These are phyloP conservation scores for Ceriops zippeliana DNA, from an alignment of 345 rosid genomes.

Conservation along the genomic window DNA sequence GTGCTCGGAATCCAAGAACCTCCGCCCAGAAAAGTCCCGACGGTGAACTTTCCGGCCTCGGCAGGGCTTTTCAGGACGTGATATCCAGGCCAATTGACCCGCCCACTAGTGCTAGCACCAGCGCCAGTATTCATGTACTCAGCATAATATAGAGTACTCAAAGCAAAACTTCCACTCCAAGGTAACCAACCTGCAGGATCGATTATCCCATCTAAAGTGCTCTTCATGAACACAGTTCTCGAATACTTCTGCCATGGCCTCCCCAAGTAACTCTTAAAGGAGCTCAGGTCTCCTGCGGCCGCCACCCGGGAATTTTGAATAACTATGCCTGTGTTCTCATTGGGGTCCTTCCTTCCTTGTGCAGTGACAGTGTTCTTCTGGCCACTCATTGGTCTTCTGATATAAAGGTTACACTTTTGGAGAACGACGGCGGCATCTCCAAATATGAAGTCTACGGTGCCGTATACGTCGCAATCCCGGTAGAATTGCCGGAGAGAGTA, in stretches of 20 bases:
- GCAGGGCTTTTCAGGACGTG: constrained; percentile 34
- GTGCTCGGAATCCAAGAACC: constrained; percentile 8
- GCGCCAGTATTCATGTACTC: constrained; percentile 73
- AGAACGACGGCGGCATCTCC: constrained; percentile 62
- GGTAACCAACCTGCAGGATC: constrained; percentile 67
- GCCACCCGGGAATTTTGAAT: constrained; percentile 58
- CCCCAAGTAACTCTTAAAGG: constrained; percentile 52
- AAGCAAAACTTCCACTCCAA: constrained; percentile 69
- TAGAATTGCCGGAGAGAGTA: constrained; percentile 80
- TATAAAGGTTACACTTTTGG: constrained; percentile 65
- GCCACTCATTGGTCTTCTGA: constrained; percentile 43
- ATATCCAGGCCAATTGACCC: constrained; percentile 54
- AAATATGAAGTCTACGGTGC: constrained; percentile 75
- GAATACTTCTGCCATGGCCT: constrained; percentile 87
- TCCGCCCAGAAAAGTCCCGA: constrained; percentile 60
- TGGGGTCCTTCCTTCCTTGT: constrained; percentile 59
- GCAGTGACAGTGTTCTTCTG: constrained; percentile 73
- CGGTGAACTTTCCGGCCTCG: constrained; percentile 68
- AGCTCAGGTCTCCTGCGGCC: constrained; percentile 46
- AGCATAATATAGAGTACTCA: constrained; percentile 70
- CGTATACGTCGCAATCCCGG: constrained; percentile 65
- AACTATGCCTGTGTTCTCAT: constrained; percentile 77
- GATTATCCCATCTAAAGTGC: constrained; percentile 46
- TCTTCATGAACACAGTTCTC: constrained; percentile 67
- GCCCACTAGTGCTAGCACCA: constrained; percentile 59